A percentile compares a stretch with the other conserved stretches of the same genome.
phyloP scores from a whole-genome alignment of 129 eudicot species.

The Flaveria robusta region DNA sequence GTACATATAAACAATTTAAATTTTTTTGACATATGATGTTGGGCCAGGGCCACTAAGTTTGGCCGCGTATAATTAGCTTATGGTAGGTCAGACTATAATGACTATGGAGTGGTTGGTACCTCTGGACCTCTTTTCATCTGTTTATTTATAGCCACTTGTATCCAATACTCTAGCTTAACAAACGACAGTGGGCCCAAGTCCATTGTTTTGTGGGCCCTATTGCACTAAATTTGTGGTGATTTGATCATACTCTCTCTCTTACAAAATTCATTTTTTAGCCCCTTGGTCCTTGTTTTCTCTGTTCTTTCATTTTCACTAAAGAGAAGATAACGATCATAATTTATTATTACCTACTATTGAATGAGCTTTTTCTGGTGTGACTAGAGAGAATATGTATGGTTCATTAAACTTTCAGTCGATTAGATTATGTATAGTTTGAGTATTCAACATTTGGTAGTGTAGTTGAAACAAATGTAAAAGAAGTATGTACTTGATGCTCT shows the following conservation, averaged over 20 bases:
- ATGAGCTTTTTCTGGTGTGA: too few relatives aligned
- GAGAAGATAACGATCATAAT: background rate
- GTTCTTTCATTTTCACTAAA: background rate
- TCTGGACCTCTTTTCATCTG: background rate
- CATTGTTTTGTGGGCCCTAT: background rate
- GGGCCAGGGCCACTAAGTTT: background rate
- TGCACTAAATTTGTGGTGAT: background rate
- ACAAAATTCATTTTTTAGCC: background rate
- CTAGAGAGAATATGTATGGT: too few relatives aligned
- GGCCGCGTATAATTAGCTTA: background rate
- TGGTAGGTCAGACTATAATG: background rate
- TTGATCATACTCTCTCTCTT: background rate
- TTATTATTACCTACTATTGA: too few relatives aligned
- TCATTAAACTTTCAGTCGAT: too few relatives aligned
- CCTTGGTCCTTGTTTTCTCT: background rate
- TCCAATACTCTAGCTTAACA: background rate
- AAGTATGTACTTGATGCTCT: too few relatives aligned
- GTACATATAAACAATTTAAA: too few relatives aligned
- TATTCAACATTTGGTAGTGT: too few relatives aligned
- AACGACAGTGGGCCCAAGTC: background rate
- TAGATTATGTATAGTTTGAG: too few relatives aligned
- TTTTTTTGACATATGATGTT: too few relatives aligned
- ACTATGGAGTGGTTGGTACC: background rate
- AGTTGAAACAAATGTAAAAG: too few relatives aligned
- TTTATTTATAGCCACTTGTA: background rate